Evolutionary conservation across 148 eudicot genomes (phyloP).

Genomic region (Arctostaphylos glauca): DNA sequence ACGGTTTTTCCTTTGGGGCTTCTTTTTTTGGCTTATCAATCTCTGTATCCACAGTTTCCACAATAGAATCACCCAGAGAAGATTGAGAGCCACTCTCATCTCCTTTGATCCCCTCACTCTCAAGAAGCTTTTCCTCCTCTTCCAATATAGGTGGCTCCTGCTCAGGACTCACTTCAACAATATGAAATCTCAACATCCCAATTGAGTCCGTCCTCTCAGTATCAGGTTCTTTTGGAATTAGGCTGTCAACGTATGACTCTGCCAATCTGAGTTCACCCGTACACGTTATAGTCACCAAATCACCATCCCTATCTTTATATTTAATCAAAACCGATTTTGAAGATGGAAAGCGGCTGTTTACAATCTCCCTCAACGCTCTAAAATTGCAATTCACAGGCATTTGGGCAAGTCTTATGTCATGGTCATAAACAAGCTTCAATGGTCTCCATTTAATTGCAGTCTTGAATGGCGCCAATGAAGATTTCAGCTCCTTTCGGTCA

Average conservation of each 20-base stretch:
- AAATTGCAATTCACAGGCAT: conserved; percentile 85
- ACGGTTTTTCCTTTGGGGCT: conserved; percentile 40
- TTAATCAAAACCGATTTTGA: conserved; percentile 77
- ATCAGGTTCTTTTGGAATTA: conserved; percentile 52
- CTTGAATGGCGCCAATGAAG: conserved; percentile 18
- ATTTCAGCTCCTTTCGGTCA: conserved; percentile 28
- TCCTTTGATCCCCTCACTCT: conserved; percentile 46
- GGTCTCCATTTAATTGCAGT: conserved; percentile 53
- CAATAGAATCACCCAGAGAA: conserved; percentile 52
- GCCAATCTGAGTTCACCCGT: conserved; percentile 77
- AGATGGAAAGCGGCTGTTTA: conserved; percentile 66
- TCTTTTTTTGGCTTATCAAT: conserved; percentile 52
- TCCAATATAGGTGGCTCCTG: conserved; percentile 79
- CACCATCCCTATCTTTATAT: conserved; percentile 79
- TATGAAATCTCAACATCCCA: conserved; percentile 75
- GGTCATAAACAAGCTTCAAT: conserved; percentile 90
- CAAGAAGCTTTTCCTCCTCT: conserved; percentile 66
- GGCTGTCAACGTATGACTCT: conserved; percentile 62
- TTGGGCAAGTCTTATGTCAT: conserved; percentile 85
- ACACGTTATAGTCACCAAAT: conserved; percentile 86
- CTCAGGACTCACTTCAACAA: conserved; percentile 86
- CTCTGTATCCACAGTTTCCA: conserved; percentile 55
- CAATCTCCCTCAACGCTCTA: conserved; percentile 69
- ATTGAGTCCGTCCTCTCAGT: conserved; percentile 45
- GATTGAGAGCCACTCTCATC: conserved; percentile 66